Base-by-base conservation (phyloP, 2,329 filamentous ascomycete species). In the Epichloe baconii region DNA sequence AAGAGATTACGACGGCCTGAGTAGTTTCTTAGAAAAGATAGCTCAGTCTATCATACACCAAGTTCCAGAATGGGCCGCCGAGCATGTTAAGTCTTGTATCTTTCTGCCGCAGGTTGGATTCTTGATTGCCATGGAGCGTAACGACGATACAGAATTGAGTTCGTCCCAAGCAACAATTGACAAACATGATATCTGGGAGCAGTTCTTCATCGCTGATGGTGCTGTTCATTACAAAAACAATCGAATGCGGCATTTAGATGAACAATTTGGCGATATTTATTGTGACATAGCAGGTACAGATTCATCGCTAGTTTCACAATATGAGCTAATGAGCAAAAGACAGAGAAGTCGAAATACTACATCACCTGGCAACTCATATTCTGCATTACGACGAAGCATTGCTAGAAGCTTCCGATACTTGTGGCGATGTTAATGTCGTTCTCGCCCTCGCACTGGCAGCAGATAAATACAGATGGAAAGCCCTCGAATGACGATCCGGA, bases 41-140 rank as follows among this genome's bases (percentile, higher is more conserved):
- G 82, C 83, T 5, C 71, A 74, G 17, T 76, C 79, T n/a, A 71
- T 95, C 52, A 77, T 78, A 0, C 65, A 67, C 14, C 73, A 75
- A 1, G 71, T 93, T 19, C 84, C 89, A 1, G 72, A 77, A 53
- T 75, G 76, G 73, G 73, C 74, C 17, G 64, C 65, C 26, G 63
- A 67, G 34, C 73, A 77, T 53, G 68, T 83, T 14, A 72, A 76
- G 36, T 90, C 90, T 50, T 94, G 94, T 55, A 85, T 93, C 17
- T 95, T 93, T 64, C 85, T 95, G 55, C 91, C 90, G 0, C 89
- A 95, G 60, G 79, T 96, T 38, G 93, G 93, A 0, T 98, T 96
- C 62, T 77, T 96, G 38, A 86, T 89, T 2, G 82, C 85, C 0
- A 82, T 95, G 15, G 78, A 88, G 57, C 52, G 54, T 10, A 59